Evolutionary conservation across 2,329 filamentous ascomycete genomes (phyloP).

Genomic region (Pseudophaeomoniella oleicola): DNA sequence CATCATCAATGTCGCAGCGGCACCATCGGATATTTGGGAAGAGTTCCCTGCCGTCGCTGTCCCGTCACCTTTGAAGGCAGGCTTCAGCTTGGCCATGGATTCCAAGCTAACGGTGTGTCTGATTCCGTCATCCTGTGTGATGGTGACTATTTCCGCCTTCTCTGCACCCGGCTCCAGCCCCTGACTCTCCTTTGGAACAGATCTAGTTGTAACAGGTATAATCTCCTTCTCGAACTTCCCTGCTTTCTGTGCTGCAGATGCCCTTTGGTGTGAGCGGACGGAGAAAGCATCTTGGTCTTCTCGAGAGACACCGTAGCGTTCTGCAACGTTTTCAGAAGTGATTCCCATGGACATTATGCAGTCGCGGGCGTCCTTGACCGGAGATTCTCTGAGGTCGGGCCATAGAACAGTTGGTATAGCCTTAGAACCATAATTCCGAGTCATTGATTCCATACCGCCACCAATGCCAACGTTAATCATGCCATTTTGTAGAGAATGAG

Average conservation of each 20-base stretch:
- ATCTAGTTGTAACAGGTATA: conserved; percentile 60
- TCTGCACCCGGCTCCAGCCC: conserved; percentile 34
- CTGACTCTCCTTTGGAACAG: conserved; percentile 45
- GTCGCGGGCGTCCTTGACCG: conserved; percentile 57
- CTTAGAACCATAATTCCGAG: conserved; percentile 66
- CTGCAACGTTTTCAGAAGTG: conserved; percentile 78
- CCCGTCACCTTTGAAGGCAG: conserved; percentile 64
- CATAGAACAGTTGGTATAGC: conserved; percentile 78
- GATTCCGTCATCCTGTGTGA: conserved; percentile 72
- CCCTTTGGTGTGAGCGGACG: conserved; percentile 57
- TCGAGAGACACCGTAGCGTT: conserved; percentile 57
- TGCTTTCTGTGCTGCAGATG: conserved; percentile 50
- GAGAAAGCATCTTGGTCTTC: conserved; percentile 76
- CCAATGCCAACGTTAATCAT: conserved; percentile 62
- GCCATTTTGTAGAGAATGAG: conserved; percentile 60
- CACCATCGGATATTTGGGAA: conserved; percentile 76
- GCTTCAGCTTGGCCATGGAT: conserved; percentile 65
- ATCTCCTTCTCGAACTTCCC: conserved; percentile 69
- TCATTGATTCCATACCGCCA: conserved; percentile 95
- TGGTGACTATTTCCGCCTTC: conserved; percentile 37
- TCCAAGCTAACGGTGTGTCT: conserved; percentile 52
- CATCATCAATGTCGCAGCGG: conserved; percentile 73
- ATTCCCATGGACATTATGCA: conserved; percentile 92
- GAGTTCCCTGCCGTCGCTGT: conserved; percentile 73
- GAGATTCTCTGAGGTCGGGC: conserved; percentile 53